Base-by-base conservation (phyloP, 2,329 filamentous ascomycete species). In the Gliomastix tumulicola region DNA sequence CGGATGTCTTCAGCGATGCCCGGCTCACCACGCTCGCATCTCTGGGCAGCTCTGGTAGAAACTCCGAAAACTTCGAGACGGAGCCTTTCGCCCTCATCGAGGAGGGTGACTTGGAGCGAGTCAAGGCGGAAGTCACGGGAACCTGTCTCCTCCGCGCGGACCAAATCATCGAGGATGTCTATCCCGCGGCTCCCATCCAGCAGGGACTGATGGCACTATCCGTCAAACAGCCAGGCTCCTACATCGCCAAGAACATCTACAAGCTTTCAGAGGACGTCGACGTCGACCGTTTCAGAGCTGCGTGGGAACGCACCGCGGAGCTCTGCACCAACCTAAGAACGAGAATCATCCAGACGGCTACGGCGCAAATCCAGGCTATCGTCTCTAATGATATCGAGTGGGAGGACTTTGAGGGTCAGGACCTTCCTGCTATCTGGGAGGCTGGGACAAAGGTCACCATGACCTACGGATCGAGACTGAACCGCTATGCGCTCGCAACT, bases 151-250 rank as follows among this genome's bases (percentile, higher is more conserved):
- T 28, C 4, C 25, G 13, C n/a, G 30, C 6, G 18, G 13, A 20
- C 2, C 30, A 32, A 6, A 25, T n/a, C 12, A 21, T 35, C 11
- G n/a, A 35, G 20, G 37, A 39, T 15, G 37, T 20, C 6, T 39
- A 31, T 18, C 37, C 37, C 2, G 35, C 32, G 18, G 32, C 30
- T 17, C 27, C 37, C 19, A 22, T 39, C 9, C 37, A 39, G 21
- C 32, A 39, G 32, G 37, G 37, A 13, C 33, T 39, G n/a, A 12
- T 39, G 19, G 21, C 32, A 19, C 15, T 33, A 7, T 21, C 32
- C 12, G 15, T 25, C 7, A 33, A 30, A 15, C 19, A 18, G 8
- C 18, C 36, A 12, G 37, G 37, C 10, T 30, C 21, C 15, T 39
- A 39, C 20, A 25, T 39, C 17, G 18, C 32, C 2, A 20, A 32